These are phyloP conservation scores for Emmonsia crescens DNA, from an alignment of 2,329 filamentous ascomycete genomes.

Conservation along the genomic window DNA sequence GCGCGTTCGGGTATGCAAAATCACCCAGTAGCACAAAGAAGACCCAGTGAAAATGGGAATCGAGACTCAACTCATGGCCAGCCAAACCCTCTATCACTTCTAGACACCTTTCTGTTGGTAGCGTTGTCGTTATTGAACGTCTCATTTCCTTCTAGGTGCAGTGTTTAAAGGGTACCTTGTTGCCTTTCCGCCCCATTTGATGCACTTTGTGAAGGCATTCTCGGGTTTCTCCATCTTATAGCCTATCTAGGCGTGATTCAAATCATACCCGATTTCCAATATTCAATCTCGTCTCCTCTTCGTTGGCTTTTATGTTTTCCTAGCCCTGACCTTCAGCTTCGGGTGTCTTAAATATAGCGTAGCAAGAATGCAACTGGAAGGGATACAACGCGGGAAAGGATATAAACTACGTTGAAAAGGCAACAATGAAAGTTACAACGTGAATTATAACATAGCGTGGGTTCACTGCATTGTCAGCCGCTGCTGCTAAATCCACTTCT, in stretches of 20 bases:
- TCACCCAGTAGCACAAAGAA: slow-evolving; percentile 17
- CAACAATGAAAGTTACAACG: not conserved
- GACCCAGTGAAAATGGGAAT: not conserved
- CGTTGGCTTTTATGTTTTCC: not conserved
- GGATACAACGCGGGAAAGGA: not conserved
- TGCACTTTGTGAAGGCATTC: not conserved
- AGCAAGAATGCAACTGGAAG: not conserved
- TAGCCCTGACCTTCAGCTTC: not conserved
- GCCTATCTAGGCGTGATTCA: not conserved
- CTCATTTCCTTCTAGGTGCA: not conserved
- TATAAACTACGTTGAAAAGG: not conserved
- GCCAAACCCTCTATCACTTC: not conserved
- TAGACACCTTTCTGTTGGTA: not conserved
- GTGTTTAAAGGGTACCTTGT: not conserved
- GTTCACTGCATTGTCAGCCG: not conserved
- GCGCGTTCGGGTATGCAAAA: slow-evolving; percentile 44
- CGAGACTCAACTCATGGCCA: not conserved
- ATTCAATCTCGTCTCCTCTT: not conserved
- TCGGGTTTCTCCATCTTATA: not conserved
- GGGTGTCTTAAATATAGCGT: not conserved
- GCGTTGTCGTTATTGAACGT: not conserved
- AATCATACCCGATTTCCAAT: not conserved
- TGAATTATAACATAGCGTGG: not conserved
- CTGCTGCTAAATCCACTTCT: not conserved
- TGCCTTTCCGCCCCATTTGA: not conserved